Percentiles rank a stretch among this genome's conserved stretches.
Conservation (phyloP, 2,329 filamentous ascomycete species). For the Colletotrichum kahawae region DNA sequence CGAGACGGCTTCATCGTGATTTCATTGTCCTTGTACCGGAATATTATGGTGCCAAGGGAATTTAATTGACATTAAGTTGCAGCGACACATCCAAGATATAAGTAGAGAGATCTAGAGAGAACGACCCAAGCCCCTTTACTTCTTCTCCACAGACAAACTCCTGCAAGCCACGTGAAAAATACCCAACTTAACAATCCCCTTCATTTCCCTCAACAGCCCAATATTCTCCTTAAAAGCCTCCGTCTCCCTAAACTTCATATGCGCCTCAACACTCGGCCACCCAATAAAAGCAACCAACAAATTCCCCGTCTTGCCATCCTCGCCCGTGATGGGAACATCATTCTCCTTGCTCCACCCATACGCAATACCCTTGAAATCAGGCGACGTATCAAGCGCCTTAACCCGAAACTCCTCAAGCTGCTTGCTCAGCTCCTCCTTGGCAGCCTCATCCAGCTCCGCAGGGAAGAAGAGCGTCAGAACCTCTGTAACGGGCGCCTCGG, state of each 20-base stretch:
- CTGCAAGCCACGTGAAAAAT: not conserved
- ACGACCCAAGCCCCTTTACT: not conserved
- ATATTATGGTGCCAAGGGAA: too few relatives aligned
- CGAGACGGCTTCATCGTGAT: too few relatives aligned
- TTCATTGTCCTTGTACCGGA: too few relatives aligned
- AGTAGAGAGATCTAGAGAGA: not conserved
- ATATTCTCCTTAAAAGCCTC: constrained; percentile 39
- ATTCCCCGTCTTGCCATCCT: constrained; percentile 30
- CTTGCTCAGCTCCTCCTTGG: not conserved
- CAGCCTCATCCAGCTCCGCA: not conserved
- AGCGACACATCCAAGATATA: rapidly evolving
- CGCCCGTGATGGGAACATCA: constrained; percentile 32
- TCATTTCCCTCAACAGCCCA: constrained; percentile 20
- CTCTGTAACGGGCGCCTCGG: constrained; percentile 6
- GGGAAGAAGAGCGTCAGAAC: constrained; percentile 21
- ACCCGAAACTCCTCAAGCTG: constrained; percentile 12
- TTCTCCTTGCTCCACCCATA: constrained; percentile 36
- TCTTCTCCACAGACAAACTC: not conserved
- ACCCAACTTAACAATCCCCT: not conserved
- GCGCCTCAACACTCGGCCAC: constrained; percentile 42
- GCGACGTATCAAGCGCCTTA: constrained; percentile 6
- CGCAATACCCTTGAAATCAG: not conserved
- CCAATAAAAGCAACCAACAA: constrained; percentile 34
- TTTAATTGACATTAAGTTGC: too few relatives aligned
- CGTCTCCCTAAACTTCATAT: constrained; percentile 38